phyloP scores from a whole-genome alignment of 257 asterid species.

The Ballota nigra region DNA sequence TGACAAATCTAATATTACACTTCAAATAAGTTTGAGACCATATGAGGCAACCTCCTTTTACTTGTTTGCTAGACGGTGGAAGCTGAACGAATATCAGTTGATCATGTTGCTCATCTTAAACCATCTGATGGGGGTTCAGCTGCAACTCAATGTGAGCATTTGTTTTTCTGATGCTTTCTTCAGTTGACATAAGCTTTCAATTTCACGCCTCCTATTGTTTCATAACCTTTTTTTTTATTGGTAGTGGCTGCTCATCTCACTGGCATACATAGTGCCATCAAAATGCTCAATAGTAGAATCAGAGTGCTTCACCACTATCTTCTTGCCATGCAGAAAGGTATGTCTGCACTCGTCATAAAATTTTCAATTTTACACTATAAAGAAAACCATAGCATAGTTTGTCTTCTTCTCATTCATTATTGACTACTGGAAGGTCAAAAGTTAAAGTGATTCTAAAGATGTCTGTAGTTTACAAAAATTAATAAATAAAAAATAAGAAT shows the following conservation, averaged over 20 bases:
- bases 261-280: conserved; percentile 95
- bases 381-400: background rate
- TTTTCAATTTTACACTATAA: background rate
- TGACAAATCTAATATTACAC: background rate
- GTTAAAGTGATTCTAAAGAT: background rate
- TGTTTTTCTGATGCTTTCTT: background rate
- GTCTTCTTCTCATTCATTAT: conserved; percentile 5
- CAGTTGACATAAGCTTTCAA: background rate
- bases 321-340: conserved; percentile 92
- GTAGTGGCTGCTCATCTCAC: conserved; percentile 98
- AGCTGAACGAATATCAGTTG: conserved; percentile 97
- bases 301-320: conserved; percentile 85
- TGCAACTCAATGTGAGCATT: conserved; percentile 84
- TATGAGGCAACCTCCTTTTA: conserved; percentile 1
- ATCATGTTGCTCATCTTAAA: conserved; percentile 96
- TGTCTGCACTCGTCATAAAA: background rate
- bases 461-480: too few relatives aligned
- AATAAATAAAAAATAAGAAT: too few relatives aligned
- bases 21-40: conserved; percentile 17
- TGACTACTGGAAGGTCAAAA: background rate
- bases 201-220: background rate
- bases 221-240: background rate
- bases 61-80: conserved; percentile 76
- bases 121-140: conserved; percentile 99
- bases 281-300: conserved; percentile 92